Evolutionary conservation across 768 basidiomycete genomes (phyloP), one percentile per base, ranked within the genome.

Genomic region (Pleurotus pulmonarius): DNA sequence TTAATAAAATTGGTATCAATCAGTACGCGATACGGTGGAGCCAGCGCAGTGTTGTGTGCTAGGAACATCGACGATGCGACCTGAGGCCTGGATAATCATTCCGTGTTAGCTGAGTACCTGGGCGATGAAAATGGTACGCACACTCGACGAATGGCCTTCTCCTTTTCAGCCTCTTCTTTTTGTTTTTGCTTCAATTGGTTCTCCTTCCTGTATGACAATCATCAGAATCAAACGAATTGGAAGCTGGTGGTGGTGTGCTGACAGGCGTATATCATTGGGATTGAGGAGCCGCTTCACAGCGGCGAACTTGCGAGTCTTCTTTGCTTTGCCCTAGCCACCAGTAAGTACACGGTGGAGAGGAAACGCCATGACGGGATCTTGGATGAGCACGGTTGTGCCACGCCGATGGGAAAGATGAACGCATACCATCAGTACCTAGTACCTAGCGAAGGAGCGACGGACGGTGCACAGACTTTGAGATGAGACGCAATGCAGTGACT

Each of bases 1-100:
- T 98, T 98, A 80, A 99, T 99, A 64, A 99, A 98, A 70, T 99
- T 99, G 68, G 97, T 99, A 72, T 99, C 97, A 58, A 99, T 93
- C 39, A 99, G 83, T 24, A 99, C 92, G 16, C 96, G 86, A 68
- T 98, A 99, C 3, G 97, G 97, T 0, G 97, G 97, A 0, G 92
- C 95, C 46, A 99, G 89, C 16, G 97, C 89, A 18, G 90, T 87
- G 70, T 99, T 98, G 70, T 98, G 97, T 3, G 90, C 86, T 41
- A 99, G 79, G 78, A 98, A 98, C 62, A 98, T 78, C 16, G 94
- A 93, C 26, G 94, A 90, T n/a, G 94, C 86, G 43, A 89, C 79
- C 66, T 92, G 89, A 3, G 90, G 84, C 46, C 94, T 96, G 65
- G 15, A 38, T 24, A 15, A 18, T 51, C 24, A 13, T 45, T 44